Evolutionary conservation across 2,329 filamentous ascomycete species (phyloP), one percentile per base, ranked within the genome.

Genomic region (Pseudomassariella vexata): DNA sequence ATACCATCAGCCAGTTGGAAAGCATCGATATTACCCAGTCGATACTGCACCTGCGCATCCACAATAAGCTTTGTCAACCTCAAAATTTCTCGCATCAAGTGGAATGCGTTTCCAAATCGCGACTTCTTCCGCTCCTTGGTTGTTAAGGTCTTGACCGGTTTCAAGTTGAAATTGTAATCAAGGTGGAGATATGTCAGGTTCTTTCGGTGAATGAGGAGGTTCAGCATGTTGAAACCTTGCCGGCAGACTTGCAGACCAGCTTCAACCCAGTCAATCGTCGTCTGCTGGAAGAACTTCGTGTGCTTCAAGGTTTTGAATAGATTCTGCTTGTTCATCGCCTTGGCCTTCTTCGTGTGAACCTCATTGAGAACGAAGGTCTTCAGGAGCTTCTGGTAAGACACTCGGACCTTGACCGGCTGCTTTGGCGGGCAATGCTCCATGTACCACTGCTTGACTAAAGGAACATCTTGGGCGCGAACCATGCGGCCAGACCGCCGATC

Each of bases 71-170:
- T 98, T 1, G 92, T 98, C 45, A 98, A 59, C 28, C 94, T 83
- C 34, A 98, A 63, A 39, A 98, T 98, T 63, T 98, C 92, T 56
- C 92, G 83, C 92, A 98, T 98, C 36, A 98, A 63, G 62, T 98
- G 92, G 70, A 98, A 98, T 14, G 92, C 94, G 55, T 98, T 98
- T 68, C 92, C 92, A 47, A 98, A 98, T 41, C 92, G 84, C 19
- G 90, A 96, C 75, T 98, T 98, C 70, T 98, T 98, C 48, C 92
- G 84, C 68, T 98, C 92, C 61, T 98, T 98, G 19, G 92, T 98
- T 0, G 92, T 98, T 46, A 98, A 62, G 0, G 92, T 98, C 70
- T 98, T 98, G 57, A 98, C 92, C 3, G 92, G 92, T 68, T 98
- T 98, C 59, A 98, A 55, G 60, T 98, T 98, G 70, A 98, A 98